Evolutionary conservation across 2,329 filamentous ascomycete species (phyloP).

Genomic region (Aspergillus japonicus): DNA sequence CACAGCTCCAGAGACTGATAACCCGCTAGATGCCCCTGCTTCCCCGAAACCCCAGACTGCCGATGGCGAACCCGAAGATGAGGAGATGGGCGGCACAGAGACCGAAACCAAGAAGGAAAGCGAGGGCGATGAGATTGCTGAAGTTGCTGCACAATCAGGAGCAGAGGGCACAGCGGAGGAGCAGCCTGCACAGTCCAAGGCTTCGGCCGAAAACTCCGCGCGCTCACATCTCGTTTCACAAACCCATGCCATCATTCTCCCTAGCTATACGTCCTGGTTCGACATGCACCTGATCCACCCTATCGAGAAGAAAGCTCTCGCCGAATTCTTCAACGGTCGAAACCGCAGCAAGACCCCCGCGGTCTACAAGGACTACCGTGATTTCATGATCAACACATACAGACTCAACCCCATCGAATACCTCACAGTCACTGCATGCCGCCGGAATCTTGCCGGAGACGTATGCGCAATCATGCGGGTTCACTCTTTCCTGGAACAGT

Average conservation of each 20-base stretch:
- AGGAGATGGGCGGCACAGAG: constrained; percentile 73
- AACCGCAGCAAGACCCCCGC: constrained; percentile 97
- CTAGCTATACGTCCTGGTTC: constrained; percentile 98
- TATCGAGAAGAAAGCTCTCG: constrained; percentile 90
- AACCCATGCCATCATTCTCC: constrained; percentile 92
- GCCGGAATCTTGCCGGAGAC: constrained; percentile 91
- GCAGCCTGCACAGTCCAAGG: constrained; percentile 68
- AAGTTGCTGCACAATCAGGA: constrained; percentile 43
- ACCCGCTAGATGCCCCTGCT: constrained; percentile 67
- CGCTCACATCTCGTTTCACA: constrained; percentile 90
- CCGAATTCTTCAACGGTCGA: constrained; percentile 97
- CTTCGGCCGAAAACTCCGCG: constrained; percentile 78
- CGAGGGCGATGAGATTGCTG: constrained; percentile 46
- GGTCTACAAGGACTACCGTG: constrained; percentile 97
- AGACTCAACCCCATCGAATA: constrained; percentile 94
- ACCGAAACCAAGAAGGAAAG: constrained; percentile 47
- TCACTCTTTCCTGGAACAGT: constrained; percentile 95
- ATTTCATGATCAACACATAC: constrained; percentile 99
- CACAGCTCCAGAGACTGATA: constrained; percentile 51
- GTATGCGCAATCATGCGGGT: constrained; percentile 99
- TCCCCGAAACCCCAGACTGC: constrained; percentile 63
- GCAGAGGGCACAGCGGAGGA: constrained; percentile 55
- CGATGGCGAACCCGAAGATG: constrained; percentile 62
- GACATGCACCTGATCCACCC: constrained; percentile 92
- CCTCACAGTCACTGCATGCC: constrained; percentile 91